Evolutionary conservation across 1,139 yeast genomes (phyloP), one percentile per base, ranked within the genome.

Genomic region (Lodderomyces jiufengensis): DNA sequence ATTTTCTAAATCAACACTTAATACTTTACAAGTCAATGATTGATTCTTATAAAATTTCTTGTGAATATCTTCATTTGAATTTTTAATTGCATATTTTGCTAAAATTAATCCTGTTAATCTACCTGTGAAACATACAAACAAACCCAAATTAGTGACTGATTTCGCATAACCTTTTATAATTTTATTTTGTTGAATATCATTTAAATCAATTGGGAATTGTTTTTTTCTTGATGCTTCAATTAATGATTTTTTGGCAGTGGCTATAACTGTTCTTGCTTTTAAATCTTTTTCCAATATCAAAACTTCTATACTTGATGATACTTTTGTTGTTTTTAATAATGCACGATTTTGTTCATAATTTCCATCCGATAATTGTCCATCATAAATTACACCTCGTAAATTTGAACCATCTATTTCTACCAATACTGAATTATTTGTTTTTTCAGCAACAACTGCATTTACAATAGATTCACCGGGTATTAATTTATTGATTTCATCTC

Each of bases 91-190:
- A 51, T 82, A 81, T 53, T 82, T 80, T 40, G 92, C 87, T 46
- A 85, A 73, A 3, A 87, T 84, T 48, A 92, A 71, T 32, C 97
- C 97, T 23, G 88, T 84, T 47, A 90, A 73, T 37, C 74, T 77
- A 46, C 84, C 84, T 42, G 82, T 88, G 59, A 92, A 92, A 0
- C 84, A 76, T 39, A 92, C 84, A 56, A 92, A 90, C 21, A 87
- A 70, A 46, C 97, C 97, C 55, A 73, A 71, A 37, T 70, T 76
- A 14, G 94, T 84, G 21, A 86, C 80, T 20, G 88, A 80, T 49
- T 79, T 84, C 35, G 92, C 76, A 54, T 71, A 90, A 29, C 97
- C 98, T 43, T 76, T 70, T 36, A 84, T 57, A 33, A 51, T 51
- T 33, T 60, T 63, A n/a, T 71, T 65, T 16, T 64, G 59, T 31